A percentile compares a stretch with the other conserved stretches of the same genome.
phyloP scores from a whole-genome alignment of 2,329 filamentous ascomycete species.

The Nemania diffusa region DNA sequence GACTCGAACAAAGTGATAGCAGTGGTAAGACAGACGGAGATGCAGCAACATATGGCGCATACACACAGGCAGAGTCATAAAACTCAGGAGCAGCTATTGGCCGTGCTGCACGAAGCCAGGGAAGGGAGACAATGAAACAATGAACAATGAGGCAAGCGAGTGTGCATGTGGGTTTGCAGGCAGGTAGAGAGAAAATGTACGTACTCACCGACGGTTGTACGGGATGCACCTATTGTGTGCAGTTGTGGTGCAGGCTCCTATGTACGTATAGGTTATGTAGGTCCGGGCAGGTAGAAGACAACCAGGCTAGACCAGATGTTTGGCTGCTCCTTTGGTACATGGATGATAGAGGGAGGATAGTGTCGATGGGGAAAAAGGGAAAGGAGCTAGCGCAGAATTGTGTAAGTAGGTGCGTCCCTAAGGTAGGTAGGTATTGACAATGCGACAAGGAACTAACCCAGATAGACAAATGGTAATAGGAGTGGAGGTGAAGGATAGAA shows the following conservation, averaged over 20 bases:
- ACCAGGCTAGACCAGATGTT: neutral
- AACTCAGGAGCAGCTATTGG: slow-evolving; percentile 21
- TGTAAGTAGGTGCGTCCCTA: neutral
- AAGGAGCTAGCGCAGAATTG: neutral
- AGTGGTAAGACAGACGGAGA: neutral
- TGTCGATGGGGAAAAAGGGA: neutral
- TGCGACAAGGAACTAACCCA: neutral
- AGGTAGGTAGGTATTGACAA: neutral
- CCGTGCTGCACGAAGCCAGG: slow-evolving; percentile 12
- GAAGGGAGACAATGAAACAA: slow-evolving; percentile 4
- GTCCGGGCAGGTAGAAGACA: neutral
- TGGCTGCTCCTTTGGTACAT: no score
- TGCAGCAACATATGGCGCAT: neutral
- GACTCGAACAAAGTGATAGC: slow-evolving; percentile 6
- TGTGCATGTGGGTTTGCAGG: neutral
- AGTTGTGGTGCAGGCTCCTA: neutral
- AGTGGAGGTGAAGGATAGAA: neutral
- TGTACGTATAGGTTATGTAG: neutral
- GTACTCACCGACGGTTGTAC: neutral
- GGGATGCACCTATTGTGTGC: neutral
- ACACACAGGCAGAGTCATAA: slow-evolving; percentile 18
- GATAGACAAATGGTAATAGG: slow-evolving; percentile 17
- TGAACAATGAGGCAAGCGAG: neutral
- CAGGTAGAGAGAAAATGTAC: neutral
- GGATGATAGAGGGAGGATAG: neutral